phyloP scores from a whole-genome alignment of 176 grass and related monocot genomes.

The Zoysia pacifica region DNA sequence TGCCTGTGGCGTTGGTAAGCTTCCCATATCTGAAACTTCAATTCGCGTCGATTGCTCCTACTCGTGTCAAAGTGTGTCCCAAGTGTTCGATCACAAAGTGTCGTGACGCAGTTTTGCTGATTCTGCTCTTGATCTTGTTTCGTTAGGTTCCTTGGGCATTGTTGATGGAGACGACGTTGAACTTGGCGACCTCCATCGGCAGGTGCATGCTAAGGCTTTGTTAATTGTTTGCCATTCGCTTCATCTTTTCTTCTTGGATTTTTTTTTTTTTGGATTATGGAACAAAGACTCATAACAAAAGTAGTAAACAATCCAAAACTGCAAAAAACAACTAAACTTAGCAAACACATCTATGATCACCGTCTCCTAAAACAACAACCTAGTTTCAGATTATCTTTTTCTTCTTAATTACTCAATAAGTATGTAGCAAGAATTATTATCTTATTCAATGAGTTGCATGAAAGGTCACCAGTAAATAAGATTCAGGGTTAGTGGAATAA shows the following conservation, averaged over 20 bases:
- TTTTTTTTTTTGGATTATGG: no score
- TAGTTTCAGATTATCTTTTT: no score
- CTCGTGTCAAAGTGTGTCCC: neutral
- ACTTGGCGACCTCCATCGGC: slow-evolving; percentile 83
- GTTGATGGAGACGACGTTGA: slow-evolving; percentile 91
- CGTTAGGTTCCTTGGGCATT: slow-evolving; percentile 85
- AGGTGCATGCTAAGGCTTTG: slow-evolving; percentile 46
- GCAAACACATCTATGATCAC: no score
- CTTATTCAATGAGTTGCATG: no score
- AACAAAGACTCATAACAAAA: no score
- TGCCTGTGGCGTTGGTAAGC: slow-evolving; percentile 84
- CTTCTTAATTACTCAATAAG: no score
- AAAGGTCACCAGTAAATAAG: no score
- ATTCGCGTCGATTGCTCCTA: neutral
- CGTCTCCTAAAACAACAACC: no score
- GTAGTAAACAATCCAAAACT: no score
- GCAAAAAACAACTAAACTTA: no score
- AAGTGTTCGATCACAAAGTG: neutral
- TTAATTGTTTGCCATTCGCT: neutral
- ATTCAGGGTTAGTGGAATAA: neutral
- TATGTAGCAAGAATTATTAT: no score
- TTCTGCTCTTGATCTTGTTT: neutral
- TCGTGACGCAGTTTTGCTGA: no score
- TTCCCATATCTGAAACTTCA: neutral
- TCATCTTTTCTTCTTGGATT: neutral